phyloP scores from a whole-genome alignment of 2,329 filamentous ascomycete species.

The Exophiala spinifera region DNA sequence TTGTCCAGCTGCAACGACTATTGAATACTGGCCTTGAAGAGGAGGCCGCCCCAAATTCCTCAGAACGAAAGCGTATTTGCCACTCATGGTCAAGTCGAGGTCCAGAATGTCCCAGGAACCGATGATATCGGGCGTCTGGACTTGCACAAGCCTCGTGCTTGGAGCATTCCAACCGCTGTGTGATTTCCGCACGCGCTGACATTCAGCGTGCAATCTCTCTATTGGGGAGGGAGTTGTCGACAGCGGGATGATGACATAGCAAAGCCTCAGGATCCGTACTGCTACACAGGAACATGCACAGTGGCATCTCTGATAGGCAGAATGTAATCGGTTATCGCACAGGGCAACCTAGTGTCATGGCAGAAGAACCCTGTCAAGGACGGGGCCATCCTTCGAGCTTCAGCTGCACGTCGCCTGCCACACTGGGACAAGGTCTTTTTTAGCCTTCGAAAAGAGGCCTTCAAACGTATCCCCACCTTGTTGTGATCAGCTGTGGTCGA shows the following conservation, averaged over 20 bases:
- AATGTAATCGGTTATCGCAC: slow-evolving; percentile 23
- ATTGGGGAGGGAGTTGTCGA: neutral
- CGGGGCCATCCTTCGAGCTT: slow-evolving; percentile 1
- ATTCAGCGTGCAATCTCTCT: neutral
- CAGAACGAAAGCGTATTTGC: neutral
- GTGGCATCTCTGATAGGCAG: slow-evolving; percentile 16
- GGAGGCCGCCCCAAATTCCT: neutral
- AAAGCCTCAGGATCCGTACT: neutral
- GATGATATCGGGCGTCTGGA: slow-evolving; percentile 4
- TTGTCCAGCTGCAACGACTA: neutral
- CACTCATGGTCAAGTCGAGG: neutral
- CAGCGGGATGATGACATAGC: slow-evolving; percentile 14
- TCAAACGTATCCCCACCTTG: slow-evolving; percentile 2
- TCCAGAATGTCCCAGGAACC: slow-evolving; percentile 4
- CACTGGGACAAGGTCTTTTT: slow-evolving; percentile 11
- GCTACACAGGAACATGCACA: neutral
- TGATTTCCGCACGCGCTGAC: slow-evolving; percentile 26
- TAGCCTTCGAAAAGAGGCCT: slow-evolving; percentile 11
- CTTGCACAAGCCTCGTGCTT: slow-evolving; percentile 11
- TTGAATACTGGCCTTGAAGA: neutral
- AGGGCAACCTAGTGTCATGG: slow-evolving; percentile 26
- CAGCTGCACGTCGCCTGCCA: slow-evolving; percentile 4
- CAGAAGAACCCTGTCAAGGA: slow-evolving; percentile 13
- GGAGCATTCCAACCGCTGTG: slow-evolving; percentile 11
- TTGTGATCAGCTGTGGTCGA: neutral